phyloP scores from a whole-genome alignment of 2,329 filamentous ascomycete species.

The Alternaria ethzedia region DNA sequence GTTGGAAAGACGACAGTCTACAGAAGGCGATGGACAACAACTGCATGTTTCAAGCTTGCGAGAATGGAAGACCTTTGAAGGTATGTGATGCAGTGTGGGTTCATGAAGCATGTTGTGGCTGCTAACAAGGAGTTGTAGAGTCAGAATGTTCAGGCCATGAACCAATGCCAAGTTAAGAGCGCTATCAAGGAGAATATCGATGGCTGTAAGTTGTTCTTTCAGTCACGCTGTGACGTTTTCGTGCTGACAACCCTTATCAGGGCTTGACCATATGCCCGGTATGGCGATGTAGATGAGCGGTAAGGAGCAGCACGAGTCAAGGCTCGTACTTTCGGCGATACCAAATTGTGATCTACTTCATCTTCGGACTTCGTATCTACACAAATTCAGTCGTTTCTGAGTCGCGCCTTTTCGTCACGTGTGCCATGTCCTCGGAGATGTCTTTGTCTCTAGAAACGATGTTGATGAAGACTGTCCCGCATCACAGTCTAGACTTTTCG shows the following conservation, averaged over 20 bases:
- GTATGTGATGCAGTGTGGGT: conserved; percentile 22
- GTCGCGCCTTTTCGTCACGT: background rate
- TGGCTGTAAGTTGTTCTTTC: conserved; percentile 23
- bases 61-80: conserved; percentile 27
- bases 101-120: too few relatives aligned
- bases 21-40: conserved; percentile 33
- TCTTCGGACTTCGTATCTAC: background rate
- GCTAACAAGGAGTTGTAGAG: background rate
- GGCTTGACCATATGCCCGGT: conserved; percentile 4
- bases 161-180: conserved; percentile 32
- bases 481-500: background rate
- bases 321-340: background rate
- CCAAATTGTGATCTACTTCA: background rate
- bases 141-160: conserved; percentile 13
- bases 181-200: conserved; percentile 32
- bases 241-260: background rate
- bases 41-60: conserved; percentile 36
- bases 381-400: conserved; percentile 1
- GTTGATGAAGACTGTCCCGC: background rate
- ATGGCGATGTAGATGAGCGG: background rate
- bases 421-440: background rate
- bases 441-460: background rate
- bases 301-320: background rate
- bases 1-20: conserved; percentile 37
- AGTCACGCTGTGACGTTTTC: background rate